Evolutionary conservation across 805 yeast genomes (phyloP), one percentile per base, ranked within the genome.

Genomic region (Danielozyma ontarioensis): DNA sequence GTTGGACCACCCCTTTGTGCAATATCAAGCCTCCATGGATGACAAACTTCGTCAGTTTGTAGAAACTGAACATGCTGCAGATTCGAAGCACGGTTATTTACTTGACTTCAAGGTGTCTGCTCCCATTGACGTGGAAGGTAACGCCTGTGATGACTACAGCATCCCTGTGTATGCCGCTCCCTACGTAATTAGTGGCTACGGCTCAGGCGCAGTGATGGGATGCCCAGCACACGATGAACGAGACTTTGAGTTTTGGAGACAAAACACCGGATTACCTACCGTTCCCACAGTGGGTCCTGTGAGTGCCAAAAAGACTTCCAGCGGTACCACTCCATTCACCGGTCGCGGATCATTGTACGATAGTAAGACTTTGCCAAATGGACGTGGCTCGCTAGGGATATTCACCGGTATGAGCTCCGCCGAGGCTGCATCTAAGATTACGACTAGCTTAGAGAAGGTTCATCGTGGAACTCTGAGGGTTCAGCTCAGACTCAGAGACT

Each of bases 141-240:
- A 46, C 3, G 25, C 19, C 3, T 13, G 12, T 1, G 28, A 34
- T 5, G 21, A 19, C 0, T 60, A 29, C 35, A 51, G 56, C 3
- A 37, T 90, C 4, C 97, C 97, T 0, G 77, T 90, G 0, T 93
- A 74, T 62, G 89, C 73, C 2, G 96, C 97, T 0, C 95, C 96
- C 0, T 93, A 89, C 55, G 97, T 90, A 1, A 53, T 90, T 23
- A 78, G 83, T 3, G 62, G 73, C 3, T 90, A 90, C 51, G 97
- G 97, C 1, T 77, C 77, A 36, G 96, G 96, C 25, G 95, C 96
- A 1, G 97, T 90, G 0, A 90, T 93, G 97, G 98, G 98, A 1
- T 86, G 94, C 48, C 98, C 98, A 2, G 96, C 83, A 0, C 97
- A 89, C 55, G 97, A 93, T 56, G 64, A 67, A 28, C 71, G 97